These are phyloP conservation scores for Phylloporus sp. DNA, from an alignment of 1,284 basidiomycete genomes.

Conservation along the genomic window DNA sequence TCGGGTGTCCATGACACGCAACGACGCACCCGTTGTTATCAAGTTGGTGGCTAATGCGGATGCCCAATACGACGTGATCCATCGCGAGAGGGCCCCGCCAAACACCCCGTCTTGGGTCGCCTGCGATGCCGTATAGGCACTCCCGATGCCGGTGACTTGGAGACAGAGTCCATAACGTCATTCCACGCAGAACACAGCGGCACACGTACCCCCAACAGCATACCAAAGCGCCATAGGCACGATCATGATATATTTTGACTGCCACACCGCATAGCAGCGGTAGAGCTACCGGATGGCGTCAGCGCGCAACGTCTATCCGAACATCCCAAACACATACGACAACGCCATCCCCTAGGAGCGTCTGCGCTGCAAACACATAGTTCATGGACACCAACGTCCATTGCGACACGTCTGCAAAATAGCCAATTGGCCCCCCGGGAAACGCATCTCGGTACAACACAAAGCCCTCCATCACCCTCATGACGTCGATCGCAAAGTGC, in stretches of 20 bases:
- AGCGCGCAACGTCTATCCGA: neutral
- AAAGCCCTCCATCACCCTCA: slow-evolving; percentile 26
- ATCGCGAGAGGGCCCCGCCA: slow-evolving; percentile 13
- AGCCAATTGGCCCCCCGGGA: slow-evolving; percentile 19
- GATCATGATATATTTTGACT: slow-evolving; percentile 26
- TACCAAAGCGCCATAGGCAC: slow-evolving; percentile 34
- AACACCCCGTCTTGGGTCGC: slow-evolving; percentile 18
- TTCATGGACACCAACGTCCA: slow-evolving; percentile 41
- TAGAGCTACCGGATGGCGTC: slow-evolving; percentile 29
- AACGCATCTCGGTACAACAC: slow-evolving; percentile 8
- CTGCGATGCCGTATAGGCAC: slow-evolving; percentile 17
- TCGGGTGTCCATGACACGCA: neutral
- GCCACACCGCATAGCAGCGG: slow-evolving; percentile 37
- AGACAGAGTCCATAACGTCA: slow-evolving; percentile 2
- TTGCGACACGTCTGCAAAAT: slow-evolving; percentile 36
- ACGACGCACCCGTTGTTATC: slow-evolving; percentile 29
- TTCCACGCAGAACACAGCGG: neutral
- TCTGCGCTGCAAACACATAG: slow-evolving; percentile 42
- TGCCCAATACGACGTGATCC: slow-evolving; percentile 29
- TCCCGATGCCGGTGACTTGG: slow-evolving; percentile 31
- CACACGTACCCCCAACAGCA: slow-evolving; percentile 21
- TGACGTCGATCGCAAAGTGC: slow-evolving; percentile 33
- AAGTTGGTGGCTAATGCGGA: slow-evolving; percentile 28
- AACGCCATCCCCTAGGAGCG: slow-evolving; percentile 44
- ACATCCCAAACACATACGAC: slow-evolving; percentile 21